Conservation (phyloP, 179 eudicot species). For the Beta corolliflora region DNA sequence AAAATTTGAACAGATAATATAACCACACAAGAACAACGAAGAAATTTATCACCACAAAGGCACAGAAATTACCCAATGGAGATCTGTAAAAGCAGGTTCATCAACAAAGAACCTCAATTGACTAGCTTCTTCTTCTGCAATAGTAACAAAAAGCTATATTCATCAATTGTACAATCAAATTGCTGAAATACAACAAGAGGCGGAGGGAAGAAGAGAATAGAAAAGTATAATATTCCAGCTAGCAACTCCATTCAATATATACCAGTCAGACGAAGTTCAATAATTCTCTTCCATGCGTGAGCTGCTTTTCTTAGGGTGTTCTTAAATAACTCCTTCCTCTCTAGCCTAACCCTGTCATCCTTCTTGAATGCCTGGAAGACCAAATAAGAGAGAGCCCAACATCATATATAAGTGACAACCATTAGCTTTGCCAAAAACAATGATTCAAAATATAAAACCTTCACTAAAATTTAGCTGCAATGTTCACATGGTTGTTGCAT, state of each 20-base stretch:
- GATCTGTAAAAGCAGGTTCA: conserved; percentile 90
- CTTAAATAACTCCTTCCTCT: conserved; percentile 77
- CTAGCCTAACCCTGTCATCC: conserved; percentile 64
- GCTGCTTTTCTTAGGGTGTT: conserved; percentile 85
- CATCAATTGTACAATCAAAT: not conserved
- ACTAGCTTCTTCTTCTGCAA: conserved; percentile 84
- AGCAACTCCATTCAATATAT: not conserved
- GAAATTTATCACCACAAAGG: not conserved
- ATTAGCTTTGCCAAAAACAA: not conserved
- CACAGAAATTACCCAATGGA: conserved; percentile 78
- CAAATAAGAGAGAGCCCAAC: conserved; percentile 6
- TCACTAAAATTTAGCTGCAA: not conserved
- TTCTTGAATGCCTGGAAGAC: conserved; percentile 67
- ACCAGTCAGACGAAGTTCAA: conserved; percentile 84
- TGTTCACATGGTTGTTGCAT: not conserved
- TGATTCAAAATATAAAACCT: not conserved
- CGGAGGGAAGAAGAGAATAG: not conserved
- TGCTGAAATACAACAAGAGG: too few relatives aligned
- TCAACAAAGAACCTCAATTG: conserved; percentile 72
- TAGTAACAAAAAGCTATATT: not conserved
- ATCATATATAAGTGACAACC: not conserved
- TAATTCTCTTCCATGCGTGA: conserved; percentile 78
- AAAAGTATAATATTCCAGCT: not conserved
- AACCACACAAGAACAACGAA: not conserved
- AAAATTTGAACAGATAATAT: not conserved